A percentile compares a stretch with the other conserved stretches of the same genome.
Conservation (phyloP, 2,329 filamentous ascomycete species). For the Sporothrix dimorphospora region DNA sequence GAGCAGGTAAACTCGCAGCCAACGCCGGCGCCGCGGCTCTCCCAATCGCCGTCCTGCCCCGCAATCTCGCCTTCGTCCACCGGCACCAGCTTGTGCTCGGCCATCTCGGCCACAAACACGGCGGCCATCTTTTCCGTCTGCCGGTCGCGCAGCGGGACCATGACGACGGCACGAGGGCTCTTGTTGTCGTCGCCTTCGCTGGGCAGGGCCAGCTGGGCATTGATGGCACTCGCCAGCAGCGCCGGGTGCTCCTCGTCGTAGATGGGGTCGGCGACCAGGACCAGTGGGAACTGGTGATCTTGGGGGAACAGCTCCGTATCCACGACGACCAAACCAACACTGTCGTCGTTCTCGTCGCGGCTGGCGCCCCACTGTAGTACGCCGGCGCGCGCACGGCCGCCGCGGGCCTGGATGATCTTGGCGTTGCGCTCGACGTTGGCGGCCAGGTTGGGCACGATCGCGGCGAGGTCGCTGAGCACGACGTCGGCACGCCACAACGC, state of each 20-base stretch:
- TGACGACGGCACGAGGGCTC: slow-evolving; percentile 62
- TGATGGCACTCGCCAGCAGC: slow-evolving; percentile 72
- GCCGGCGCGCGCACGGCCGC: slow-evolving; percentile 63
- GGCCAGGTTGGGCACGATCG: slow-evolving; percentile 81
- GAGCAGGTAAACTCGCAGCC: slow-evolving; percentile 29
- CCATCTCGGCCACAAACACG: slow-evolving; percentile 67
- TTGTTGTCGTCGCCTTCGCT: slow-evolving; percentile 47
- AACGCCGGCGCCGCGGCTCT: slow-evolving; percentile 45
- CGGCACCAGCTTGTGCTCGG: slow-evolving; percentile 54
- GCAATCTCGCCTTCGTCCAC: slow-evolving; percentile 65
- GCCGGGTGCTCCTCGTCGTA: slow-evolving; percentile 83
- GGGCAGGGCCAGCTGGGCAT: slow-evolving; percentile 63
- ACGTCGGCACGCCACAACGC: slow-evolving; percentile 69
- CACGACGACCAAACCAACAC: slow-evolving; percentile 44
- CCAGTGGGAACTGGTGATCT: slow-evolving; percentile 53
- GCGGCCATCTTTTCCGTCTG: slow-evolving; percentile 64
- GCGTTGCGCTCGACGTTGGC: slow-evolving; percentile 71
- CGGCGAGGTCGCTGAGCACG: slow-evolving; percentile 78
- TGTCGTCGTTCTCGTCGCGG: neutral
- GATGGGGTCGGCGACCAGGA: slow-evolving; percentile 83
- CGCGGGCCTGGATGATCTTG: slow-evolving; percentile 55
- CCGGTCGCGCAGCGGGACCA: slow-evolving; percentile 77
- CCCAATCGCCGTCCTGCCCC: slow-evolving; percentile 73
- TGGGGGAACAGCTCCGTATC: slow-evolving; percentile 49
- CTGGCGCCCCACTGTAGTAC: slow-evolving; percentile 74